Base-by-base conservation (phyloP, 129 eudicot genomes). In the Flaveria trinervia region DNA sequence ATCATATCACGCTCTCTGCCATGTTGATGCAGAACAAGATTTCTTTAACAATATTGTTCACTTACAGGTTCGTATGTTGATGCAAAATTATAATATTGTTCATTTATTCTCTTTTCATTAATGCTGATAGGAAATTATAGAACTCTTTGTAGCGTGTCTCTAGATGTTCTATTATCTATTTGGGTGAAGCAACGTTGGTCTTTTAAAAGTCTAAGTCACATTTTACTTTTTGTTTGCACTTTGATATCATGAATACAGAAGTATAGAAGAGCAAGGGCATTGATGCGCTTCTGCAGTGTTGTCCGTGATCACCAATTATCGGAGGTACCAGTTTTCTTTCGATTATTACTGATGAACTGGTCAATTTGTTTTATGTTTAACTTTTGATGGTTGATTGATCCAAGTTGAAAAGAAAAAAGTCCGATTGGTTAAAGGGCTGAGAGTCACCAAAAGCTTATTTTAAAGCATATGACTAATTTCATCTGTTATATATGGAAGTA, bases 221-320 rank as follows among this genome's bases (percentile, higher is more conserved):
- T 55, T 39, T 11, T 65, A 50, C 18, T 50, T 59, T 33, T 26
- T 61, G n/a, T 72, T 64, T 72, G 64, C 23, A 36, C 26, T 28
- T 56, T 43, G 16, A 51, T 74, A 68, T 66, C 69, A 43, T 77
- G 50, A 49, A 51, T 82, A 77, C 87, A 94, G 97, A 94, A 80
- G 82, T 97, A 91, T 78, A 83, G 90, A 78, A 86, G 92, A 82
- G 93, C 90, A 44, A 87, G 86, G 88, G 98, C 97, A 22, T 82
- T 94, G 76, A 61, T 83, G 59, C 90, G 89, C 77, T 94, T 94
- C 84, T 69, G 77, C 33, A 76, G 50, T 18, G 80, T 82, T 43
- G 73, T 85, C 57, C 76, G 83, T 44, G 82, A 88, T 8, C 74
- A 73, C 69, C 77, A 75, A 67, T 72, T 91, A 64, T 84, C 97